Base-by-base conservation (phyloP, 768 basidiomycete species). In the Mycena belliarum region DNA sequence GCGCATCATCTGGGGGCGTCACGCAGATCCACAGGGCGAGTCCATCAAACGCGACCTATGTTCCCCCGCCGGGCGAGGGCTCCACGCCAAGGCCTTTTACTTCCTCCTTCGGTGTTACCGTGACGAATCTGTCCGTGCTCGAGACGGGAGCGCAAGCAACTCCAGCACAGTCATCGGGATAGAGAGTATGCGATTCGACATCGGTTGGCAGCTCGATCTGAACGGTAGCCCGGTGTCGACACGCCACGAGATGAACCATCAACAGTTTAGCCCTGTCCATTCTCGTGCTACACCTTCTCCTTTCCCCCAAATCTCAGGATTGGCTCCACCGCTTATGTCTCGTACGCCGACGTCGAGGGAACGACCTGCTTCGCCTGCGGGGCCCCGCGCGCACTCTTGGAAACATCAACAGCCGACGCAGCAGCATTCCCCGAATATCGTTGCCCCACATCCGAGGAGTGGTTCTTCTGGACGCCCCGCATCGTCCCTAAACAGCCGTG, bases 61-160 rank as follows among this genome's bases (percentile, higher is more conserved):
- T 61, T 82, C 87, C 26, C 85, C 88, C 12, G 78, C 81, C 18
- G 90, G 87, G 20, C 75, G 82, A 49, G 89, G 89, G 14, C 82
- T 83, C 10, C 82, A 91, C 58, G 89, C 91, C 11, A 95, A 95
- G 69, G 91, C 90, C 0, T 94, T 95, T 71, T 96, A 95, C 68
- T 93, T 88, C 68, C 81, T 96, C 35, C 81, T 96, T 20, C 77
- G 83, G 38, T 82, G 82, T 70, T 90, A 93, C 66, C 83, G 89
- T 57, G 87, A 92, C 64, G 84, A 82, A 46, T 70, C 74, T 6
- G 65, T 66, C 45, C 70, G 67, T 69, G 85, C 65, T 76, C 82
- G 65, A 49, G 80, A 84, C 44, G 77, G 82, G 65, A 18, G 14
- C 37, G 21, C n/a, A 15, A 20, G 10, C 59, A 49, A 55, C 59